These are phyloP conservation scores for Eurotiales sp. DNA, from an alignment of 2,329 filamentous ascomycete genomes.

Conservation along the genomic window DNA sequence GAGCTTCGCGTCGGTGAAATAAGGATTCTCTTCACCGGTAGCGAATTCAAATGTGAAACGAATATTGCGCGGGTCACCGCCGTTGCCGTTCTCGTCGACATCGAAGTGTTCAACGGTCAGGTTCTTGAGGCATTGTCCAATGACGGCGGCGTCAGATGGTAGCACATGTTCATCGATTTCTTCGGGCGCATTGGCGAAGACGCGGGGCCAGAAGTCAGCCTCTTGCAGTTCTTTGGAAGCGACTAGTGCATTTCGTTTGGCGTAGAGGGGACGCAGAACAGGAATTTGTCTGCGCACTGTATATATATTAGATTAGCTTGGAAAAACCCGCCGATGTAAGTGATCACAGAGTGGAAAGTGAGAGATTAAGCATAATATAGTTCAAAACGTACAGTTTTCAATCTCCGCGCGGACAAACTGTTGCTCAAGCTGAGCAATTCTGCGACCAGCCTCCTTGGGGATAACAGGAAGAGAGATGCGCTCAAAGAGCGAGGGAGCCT, in stretches of 20 bases:
- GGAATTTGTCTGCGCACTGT: conserved; percentile 70
- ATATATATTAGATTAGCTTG: conserved; percentile 9
- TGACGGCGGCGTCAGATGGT: conserved; percentile 66
- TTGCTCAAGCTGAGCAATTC: conserved; percentile 74
- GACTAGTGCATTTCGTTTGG: conserved; percentile 68
- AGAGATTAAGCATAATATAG: neutral
- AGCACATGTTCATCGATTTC: conserved; percentile 88
- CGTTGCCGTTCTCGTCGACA: conserved; percentile 55
- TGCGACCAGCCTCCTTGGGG: conserved; percentile 47
- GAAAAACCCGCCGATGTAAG: neutral
- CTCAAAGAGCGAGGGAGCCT: conserved; percentile 32
- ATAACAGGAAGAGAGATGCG: conserved; percentile 30
- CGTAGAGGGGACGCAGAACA: conserved; percentile 68
- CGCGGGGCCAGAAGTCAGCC: conserved; percentile 89
- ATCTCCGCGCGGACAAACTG: conserved; percentile 81
- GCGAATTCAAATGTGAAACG: conserved; percentile 73
- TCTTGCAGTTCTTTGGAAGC: conserved; percentile 55
- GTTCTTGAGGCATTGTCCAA: conserved; percentile 64
- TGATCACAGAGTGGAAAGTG: neutral
- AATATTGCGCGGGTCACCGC: conserved; percentile 73
- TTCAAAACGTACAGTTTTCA: conserved; percentile 66
- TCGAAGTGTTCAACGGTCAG: conserved; percentile 78
- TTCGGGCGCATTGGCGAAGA: conserved; percentile 78
- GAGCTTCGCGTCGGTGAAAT: conserved; percentile 72
- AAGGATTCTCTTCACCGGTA: conserved; percentile 60